A percentile compares a stretch with the other conserved stretches of the same genome.
Evolutionary conservation across 179 eudicot genomes (phyloP).

Genomic region (Patellifolia procumbens): DNA sequence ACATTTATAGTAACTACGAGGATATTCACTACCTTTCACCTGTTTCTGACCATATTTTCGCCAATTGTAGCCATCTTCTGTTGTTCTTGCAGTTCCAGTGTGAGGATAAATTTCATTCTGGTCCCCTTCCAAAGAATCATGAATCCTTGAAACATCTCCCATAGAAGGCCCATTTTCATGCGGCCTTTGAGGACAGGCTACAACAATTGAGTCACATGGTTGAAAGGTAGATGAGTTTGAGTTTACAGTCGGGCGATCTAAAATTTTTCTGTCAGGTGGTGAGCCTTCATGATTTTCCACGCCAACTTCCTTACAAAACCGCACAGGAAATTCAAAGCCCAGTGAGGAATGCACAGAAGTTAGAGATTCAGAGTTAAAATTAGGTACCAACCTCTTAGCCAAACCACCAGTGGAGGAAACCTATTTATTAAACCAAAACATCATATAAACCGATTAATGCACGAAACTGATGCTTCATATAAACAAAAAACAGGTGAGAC

Average conservation of each 20-base stretch:
- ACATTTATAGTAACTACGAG: constrained; percentile 85
- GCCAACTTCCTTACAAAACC: constrained; percentile 27
- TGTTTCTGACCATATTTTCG: constrained; percentile 85
- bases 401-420: constrained; percentile 19
- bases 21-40: constrained; percentile 79
- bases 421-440: neutral
- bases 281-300: constrained; percentile 26
- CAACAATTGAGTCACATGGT: constrained; percentile 26
- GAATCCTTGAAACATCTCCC: constrained; percentile 25
- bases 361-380: constrained; percentile 20
- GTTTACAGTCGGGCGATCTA: constrained; percentile 20
- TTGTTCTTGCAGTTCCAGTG: constrained; percentile 23
- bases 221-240: constrained; percentile 29
- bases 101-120: constrained; percentile 38
- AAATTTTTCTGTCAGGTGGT: constrained; percentile 29
- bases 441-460: neutral
- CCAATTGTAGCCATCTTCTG: constrained; percentile 55
- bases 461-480: neutral
- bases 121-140: constrained; percentile 25
- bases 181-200: constrained; percentile 30
- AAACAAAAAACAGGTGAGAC: neutral
- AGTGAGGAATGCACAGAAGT: constrained; percentile 30
- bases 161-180: constrained; percentile 25
- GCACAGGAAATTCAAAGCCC: constrained; percentile 34
- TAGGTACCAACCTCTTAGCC: constrained; percentile 30